Percentiles rank a stretch among this genome's conserved stretches.
These are phyloP conservation scores for Chaetomiaceae sp. DNA, from an alignment of 2,329 filamentous ascomycete species.

Conservation along the genomic window DNA sequence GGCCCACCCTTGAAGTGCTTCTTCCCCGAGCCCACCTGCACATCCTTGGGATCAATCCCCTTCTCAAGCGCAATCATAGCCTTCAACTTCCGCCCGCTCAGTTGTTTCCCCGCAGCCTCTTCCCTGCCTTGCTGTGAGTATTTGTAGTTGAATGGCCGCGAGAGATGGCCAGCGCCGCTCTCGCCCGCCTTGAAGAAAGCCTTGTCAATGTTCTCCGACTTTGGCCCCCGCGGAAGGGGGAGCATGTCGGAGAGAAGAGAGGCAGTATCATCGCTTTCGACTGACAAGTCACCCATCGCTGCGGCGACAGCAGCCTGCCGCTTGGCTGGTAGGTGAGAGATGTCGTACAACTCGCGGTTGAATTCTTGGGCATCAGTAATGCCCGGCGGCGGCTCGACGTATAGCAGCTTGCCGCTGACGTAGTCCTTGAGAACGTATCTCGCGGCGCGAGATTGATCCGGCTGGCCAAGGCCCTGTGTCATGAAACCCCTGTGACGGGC, in stretches of 20 bases:
- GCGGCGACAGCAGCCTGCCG: constrained; percentile 62
- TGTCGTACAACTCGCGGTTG: constrained; percentile 85
- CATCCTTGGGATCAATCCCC: constrained; percentile 75
- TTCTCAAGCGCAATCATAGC: constrained; percentile 79
- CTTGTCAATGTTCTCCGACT: constrained; percentile 75
- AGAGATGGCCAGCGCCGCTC: constrained; percentile 61
- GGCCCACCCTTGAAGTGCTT: constrained; percentile 89
- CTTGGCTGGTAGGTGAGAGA: constrained; percentile 75
- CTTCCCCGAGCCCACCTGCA: constrained; percentile 65
- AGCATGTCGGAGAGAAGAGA: constrained; percentile 45
- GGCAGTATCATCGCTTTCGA: constrained; percentile 29
- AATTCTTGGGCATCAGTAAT: constrained; percentile 70
- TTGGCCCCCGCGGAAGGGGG: constrained; percentile 57
- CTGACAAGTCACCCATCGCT: constrained; percentile 41
- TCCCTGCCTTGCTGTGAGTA: constrained; percentile 73
- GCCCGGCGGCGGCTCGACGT: constrained; percentile 76
- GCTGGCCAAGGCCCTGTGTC: constrained; percentile 82
- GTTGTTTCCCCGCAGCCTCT: constrained; percentile 50
- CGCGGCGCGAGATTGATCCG: constrained; percentile 88
- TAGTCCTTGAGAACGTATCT: constrained; percentile 93
- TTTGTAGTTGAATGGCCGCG: constrained; percentile 82
- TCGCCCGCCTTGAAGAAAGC: constrained; percentile 75
- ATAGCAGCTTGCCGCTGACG: constrained; percentile 91
- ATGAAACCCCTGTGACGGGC: constrained; percentile 86
- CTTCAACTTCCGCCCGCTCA: constrained; percentile 78